A percentile compares a stretch with the other conserved stretches of the same genome.
These are phyloP conservation scores for Verticillium nubilum DNA, from an alignment of 2,329 filamentous ascomycete species.

Conservation along the genomic window DNA sequence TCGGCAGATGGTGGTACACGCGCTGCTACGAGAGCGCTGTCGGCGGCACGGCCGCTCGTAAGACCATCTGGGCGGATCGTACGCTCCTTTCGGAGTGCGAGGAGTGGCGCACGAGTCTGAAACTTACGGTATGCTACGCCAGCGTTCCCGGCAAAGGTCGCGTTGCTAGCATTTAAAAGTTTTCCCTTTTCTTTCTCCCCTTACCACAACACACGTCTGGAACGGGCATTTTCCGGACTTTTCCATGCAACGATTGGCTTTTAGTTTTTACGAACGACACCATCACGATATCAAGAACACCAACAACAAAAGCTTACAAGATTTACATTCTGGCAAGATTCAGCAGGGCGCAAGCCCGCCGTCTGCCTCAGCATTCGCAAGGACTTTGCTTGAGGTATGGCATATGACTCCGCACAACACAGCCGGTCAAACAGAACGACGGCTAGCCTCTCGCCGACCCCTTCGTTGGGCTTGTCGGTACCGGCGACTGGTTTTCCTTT, in stretches of 20 bases:
- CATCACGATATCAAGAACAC: background rate
- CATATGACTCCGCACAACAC: background rate
- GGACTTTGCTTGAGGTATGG: background rate
- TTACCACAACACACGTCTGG: background rate
- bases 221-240: background rate
- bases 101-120: constrained; percentile 78
- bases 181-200: background rate
- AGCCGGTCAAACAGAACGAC: background rate
- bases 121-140: constrained; percentile 86
- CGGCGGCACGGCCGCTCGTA: constrained; percentile 30
- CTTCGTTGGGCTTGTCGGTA: background rate
- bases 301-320: background rate
- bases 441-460: background rate
- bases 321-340: background rate
- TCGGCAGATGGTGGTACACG: constrained; percentile 95
- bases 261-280: background rate
- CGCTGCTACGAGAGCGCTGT: constrained; percentile 78
- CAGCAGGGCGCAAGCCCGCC: background rate
- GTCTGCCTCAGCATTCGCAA: background rate
- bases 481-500: background rate
- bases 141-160: constrained; percentile 63
- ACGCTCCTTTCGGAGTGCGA: constrained; percentile 78
- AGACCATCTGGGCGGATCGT: constrained; percentile 73
- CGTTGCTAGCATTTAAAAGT: constrained; percentile 38
- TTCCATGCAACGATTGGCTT: background rate